phyloP scores from a whole-genome alignment of 306 rosid species.

The Glycyrrhiza uralensis region DNA sequence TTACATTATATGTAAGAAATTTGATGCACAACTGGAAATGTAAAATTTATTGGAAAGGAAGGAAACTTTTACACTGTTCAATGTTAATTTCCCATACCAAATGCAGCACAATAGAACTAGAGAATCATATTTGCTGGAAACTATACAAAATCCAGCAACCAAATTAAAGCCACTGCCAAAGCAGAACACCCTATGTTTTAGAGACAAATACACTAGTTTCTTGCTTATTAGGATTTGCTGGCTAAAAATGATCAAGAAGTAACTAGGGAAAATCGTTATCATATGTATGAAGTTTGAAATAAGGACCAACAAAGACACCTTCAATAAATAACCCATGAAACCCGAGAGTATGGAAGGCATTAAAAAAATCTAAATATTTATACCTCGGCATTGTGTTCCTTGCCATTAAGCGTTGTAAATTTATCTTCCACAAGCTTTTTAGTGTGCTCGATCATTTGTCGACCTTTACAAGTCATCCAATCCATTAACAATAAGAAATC shows the following conservation, averaged over 20 bases:
- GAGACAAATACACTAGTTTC: background rate
- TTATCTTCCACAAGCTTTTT: conserved; percentile 82
- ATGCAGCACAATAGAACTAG: background rate
- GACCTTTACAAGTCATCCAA: conserved; percentile 58
- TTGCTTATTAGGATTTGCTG: background rate
- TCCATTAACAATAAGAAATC: conserved; percentile 25
- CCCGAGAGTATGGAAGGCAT: background rate
- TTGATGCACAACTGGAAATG: background rate
- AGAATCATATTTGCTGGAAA: conserved; percentile 6
- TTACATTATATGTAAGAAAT: background rate
- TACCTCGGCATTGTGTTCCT: conserved; percentile 89
- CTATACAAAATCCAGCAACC: background rate
- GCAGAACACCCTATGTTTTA: background rate
- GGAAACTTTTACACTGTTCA: background rate
- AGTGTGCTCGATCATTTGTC: conserved; percentile 95
- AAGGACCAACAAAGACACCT: background rate
- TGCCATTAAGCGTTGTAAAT: conserved; percentile 71
- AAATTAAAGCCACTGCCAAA: conserved; percentile 8
- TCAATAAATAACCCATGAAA: background rate
- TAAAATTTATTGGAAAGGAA: conserved; percentile 7
- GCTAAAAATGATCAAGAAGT: background rate
- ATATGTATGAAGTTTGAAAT: background rate
- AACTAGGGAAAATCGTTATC: background rate
- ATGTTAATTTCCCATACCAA: background rate
- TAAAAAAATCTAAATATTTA: conserved; percentile 14